Evolutionary conservation across 1,284 basidiomycete genomes (phyloP), one percentile per base, ranked within the genome.

Genomic region (Mycosarcoma maydis): DNA sequence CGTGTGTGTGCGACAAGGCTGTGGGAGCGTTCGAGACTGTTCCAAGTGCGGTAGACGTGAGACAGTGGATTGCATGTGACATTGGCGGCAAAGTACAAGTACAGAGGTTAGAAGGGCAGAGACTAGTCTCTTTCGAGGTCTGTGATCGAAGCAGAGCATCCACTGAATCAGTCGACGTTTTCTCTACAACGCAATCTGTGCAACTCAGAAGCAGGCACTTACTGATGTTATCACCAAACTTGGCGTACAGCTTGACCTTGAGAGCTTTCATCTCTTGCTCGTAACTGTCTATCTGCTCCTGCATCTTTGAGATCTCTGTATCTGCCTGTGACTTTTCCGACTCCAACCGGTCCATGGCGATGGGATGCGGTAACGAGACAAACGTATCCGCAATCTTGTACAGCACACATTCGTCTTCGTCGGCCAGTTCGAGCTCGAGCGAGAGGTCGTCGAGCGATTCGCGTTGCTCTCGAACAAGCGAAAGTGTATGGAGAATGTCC

Each of bases 361-460:
- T 87, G 0, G 85, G 62, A 34, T 91, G 88, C 1, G 88, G 84
- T 47, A 98, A 84, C 72, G 91, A 89, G 26, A 96, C 85, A 83
- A 95, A 97, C 0, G 92, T 86, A 80, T 97, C 92, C 76, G 93
- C 93, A 38, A 96, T 86, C 83, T 89, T 90, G 85, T 97, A 98
- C 72, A 91, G 92, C 71, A 54, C 53, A 0, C 16, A 16, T 30
- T 69, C 59, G 38, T 69, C 60, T 39, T 72, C 51, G 47, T 72
- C 68, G 0, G 52, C 58, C 1, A 72, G 87, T 82, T 97, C 93
- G 16, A 97, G 85, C 78, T 98, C 92, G 59, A 88, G 91, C 2
- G 87, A 84, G 23, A 97, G 86, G 78, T 96, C 92, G 70, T 96
- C 93, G 13, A 96, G 86, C 7, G 92, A 90, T 75, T 97, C 94